A percentile compares a stretch with the other conserved stretches of the same genome.
phyloP scores from a whole-genome alignment of 2,329 filamentous ascomycete genomes.

The Nigrospora osmanthi region DNA sequence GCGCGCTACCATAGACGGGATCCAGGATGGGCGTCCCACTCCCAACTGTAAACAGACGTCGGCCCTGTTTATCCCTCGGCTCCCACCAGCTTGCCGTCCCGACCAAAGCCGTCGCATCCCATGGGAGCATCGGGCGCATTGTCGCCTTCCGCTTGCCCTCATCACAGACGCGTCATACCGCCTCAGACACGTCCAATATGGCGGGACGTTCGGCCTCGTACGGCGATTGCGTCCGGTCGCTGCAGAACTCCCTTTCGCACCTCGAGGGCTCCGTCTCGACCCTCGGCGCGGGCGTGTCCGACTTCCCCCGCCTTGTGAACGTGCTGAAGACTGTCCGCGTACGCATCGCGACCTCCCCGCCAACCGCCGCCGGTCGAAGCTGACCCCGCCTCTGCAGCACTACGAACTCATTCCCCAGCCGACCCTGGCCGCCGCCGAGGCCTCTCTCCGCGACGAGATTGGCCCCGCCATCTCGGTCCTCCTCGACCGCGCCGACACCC shows the following conservation, averaged over 20 bases:
- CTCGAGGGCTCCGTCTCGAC: conserved; percentile 53
- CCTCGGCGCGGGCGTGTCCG: conserved; percentile 46
- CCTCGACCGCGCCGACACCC: conserved; percentile 72
- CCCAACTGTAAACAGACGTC: neutral
- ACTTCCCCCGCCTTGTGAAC: conserved; percentile 47
- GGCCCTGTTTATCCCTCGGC: neutral
- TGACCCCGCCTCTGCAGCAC: conserved; percentile 45
- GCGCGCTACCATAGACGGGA: neutral
- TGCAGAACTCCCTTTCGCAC: conserved; percentile 51
- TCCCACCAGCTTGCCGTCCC: neutral
- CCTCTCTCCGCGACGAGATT: conserved; percentile 79
- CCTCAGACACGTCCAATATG: neutral
- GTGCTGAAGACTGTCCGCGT: conserved; percentile 53
- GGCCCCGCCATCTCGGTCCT: conserved; percentile 77
- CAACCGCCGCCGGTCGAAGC: neutral
- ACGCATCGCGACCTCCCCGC: conserved; percentile 13
- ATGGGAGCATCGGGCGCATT: neutral
- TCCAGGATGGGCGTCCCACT: neutral
- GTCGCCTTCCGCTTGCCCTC: neutral
- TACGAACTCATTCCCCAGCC: conserved; percentile 88
- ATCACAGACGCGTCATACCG: neutral
- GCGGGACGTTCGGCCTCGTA: conserved; percentile 25
- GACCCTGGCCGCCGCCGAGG: conserved; percentile 73
- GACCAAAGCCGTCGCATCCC: neutral
- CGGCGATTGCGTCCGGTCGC: conserved; percentile 50